Evolutionary conservation across 345 rosid genomes (phyloP).

Genomic region (Eucalyptus lansdowneana): DNA sequence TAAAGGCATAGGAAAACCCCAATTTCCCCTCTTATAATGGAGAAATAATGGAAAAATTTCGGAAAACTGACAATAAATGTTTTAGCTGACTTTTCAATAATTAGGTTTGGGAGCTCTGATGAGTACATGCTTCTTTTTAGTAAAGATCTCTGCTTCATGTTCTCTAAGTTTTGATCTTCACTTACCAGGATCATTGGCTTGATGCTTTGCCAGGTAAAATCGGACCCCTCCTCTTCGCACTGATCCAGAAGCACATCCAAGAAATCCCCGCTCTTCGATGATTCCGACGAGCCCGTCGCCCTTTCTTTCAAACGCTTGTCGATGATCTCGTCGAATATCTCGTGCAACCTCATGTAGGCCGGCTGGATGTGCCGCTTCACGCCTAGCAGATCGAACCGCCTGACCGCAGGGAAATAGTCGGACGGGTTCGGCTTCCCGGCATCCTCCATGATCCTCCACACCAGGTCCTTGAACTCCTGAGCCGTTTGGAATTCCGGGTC

Average conservation of each 20-base stretch:
- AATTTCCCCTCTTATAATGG: neutral
- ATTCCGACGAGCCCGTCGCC: neutral
- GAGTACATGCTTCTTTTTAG: neutral
- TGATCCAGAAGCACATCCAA: conserved; percentile 25
- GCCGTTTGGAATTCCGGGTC: conserved; percentile 9
- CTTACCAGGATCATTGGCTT: conserved; percentile 24
- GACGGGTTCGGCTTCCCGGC: conserved; percentile 15
- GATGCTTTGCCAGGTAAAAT: conserved; percentile 2
- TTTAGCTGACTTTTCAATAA: neutral
- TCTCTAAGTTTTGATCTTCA: no score
- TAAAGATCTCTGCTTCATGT: neutral
- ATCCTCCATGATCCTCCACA: conserved; percentile 19
- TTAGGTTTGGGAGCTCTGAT: neutral
- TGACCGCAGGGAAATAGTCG: conserved; percentile 25
- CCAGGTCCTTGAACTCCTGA: conserved; percentile 20
- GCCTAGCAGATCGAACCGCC: conserved; percentile 18
- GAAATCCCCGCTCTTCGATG: conserved; percentile 2
- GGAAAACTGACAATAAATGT: neutral
- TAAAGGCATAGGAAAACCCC: neutral
- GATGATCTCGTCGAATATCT: conserved; percentile 17
- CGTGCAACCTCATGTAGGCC: conserved; percentile 2
- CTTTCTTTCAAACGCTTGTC: conserved; percentile 7
- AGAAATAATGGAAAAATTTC: neutral
- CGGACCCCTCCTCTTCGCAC: conserved; percentile 1
- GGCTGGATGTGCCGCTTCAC: conserved; percentile 4